Evolutionary conservation across 2,329 filamentous ascomycete genomes (phyloP).

Genomic region (Phyllosticta paracitricarpa): DNA sequence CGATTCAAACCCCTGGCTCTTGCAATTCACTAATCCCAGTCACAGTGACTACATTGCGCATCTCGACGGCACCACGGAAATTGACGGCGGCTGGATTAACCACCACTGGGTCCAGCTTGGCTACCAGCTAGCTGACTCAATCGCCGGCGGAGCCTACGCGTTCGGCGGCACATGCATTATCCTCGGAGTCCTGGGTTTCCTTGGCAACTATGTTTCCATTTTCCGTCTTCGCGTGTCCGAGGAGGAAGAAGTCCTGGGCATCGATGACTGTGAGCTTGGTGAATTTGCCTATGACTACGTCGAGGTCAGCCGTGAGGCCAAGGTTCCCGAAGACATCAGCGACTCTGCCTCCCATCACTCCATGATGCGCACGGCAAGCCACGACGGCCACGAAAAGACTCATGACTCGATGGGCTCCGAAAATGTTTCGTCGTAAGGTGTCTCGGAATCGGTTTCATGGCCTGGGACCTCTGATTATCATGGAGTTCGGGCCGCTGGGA

Average conservation of each 20-base stretch:
- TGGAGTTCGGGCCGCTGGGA: not conserved
- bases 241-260: slow-evolving; percentile 73
- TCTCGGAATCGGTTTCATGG: not conserved
- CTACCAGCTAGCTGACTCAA: slow-evolving; percentile 74
- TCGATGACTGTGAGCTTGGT: slow-evolving; percentile 83
- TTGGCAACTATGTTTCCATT: slow-evolving; percentile 70
- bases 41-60: slow-evolving; percentile 67
- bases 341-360: slow-evolving; percentile 14
- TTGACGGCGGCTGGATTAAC: slow-evolving; percentile 73
- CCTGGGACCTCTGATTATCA: not conserved
- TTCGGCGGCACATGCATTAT: slow-evolving; percentile 71
- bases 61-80: slow-evolving; percentile 59
- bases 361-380: not conserved
- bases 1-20: not conserved
- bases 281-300: slow-evolving; percentile 95
- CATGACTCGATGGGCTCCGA: slow-evolving; percentile 10
- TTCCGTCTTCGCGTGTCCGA: slow-evolving; percentile 63
- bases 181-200: slow-evolving; percentile 46
- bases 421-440: not conserved
- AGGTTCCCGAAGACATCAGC: slow-evolving; percentile 29
- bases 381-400: slow-evolving; percentile 9
- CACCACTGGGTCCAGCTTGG: slow-evolving; percentile 73
- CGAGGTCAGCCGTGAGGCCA: slow-evolving; percentile 65
- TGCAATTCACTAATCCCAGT: not conserved
- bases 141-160: slow-evolving; percentile 66